Evolutionary conservation across 202 grass and related monocot genomes (phyloP).

Genomic region (Cymbopogon flexuosus): DNA sequence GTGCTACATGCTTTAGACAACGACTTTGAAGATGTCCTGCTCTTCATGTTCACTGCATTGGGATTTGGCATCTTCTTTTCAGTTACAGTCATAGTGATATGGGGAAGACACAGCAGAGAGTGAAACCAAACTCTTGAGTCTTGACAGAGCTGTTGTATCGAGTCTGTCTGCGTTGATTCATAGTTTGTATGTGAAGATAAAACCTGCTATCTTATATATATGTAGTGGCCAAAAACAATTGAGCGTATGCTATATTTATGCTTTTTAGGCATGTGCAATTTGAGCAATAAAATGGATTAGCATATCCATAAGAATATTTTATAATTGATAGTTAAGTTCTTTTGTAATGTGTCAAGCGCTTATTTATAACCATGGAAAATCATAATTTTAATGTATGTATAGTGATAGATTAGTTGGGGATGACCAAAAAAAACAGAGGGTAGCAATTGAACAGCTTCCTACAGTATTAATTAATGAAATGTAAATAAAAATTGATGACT

Average conservation of each 20-base stretch:
- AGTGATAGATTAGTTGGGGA: neutral
- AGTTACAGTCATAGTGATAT: neutral
- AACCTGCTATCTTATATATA: neutral
- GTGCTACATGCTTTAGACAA: neutral
- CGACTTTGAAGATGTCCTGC: neutral
- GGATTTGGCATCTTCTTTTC: slow-evolving; percentile 26
- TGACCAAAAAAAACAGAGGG: neutral
- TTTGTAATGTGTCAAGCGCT: neutral
- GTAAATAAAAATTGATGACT: neutral
- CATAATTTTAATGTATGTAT: neutral
- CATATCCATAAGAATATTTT: neutral
- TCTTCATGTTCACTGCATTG: slow-evolving; percentile 30
- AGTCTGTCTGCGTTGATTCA: neutral
- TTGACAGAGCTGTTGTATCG: neutral
- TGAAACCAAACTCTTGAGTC: neutral
- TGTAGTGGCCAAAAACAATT: neutral
- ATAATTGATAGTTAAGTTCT: neutral
- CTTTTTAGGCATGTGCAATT: neutral
- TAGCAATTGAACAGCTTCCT: neutral
- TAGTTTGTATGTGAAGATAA: neutral
- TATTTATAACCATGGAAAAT: neutral
- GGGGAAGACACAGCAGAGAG: neutral
- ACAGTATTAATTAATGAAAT: neutral
- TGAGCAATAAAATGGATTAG: neutral
- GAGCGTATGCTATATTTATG: neutral